Evolutionary conservation across 23 red algal species (phyloP).

Genomic region (Gracilaria vermiculophylla): DNA sequence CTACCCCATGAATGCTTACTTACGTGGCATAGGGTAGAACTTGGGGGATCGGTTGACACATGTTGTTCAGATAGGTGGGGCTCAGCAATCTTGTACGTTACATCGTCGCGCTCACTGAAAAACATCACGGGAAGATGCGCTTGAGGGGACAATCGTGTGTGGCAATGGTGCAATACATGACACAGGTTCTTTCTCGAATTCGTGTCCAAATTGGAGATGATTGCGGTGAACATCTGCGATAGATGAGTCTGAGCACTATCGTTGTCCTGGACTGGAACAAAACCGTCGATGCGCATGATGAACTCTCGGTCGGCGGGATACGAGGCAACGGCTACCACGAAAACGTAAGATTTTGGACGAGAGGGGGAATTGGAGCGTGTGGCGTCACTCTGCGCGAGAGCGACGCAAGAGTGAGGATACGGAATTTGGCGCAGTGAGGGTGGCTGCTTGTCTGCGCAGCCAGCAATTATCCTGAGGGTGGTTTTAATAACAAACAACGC

Average conservation of each 20-base stretch:
- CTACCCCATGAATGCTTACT: neutral
- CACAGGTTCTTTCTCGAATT: neutral
- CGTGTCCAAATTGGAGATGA: slow-evolving; percentile 15
- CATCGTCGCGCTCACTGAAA: slow-evolving; percentile 26
- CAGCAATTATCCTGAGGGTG: neutral
- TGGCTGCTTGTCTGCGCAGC: neutral
- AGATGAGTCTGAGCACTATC: slow-evolving; percentile 20
- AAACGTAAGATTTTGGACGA: no score
- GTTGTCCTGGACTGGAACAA: neutral
- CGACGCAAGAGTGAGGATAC: no score
- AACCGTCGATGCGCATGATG: neutral
- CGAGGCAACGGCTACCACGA: neutral
- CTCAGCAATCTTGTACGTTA: neutral
- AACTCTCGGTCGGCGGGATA: neutral
- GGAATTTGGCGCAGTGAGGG: no score
- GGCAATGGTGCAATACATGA: slow-evolving; percentile 35
- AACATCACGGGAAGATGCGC: slow-evolving; percentile 31
- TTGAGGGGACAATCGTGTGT: slow-evolving; percentile 7
- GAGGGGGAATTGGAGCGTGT: no score
- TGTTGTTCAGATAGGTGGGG: neutral
- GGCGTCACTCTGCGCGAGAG: no score
- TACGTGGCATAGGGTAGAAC: neutral
- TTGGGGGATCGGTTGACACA: neutral
- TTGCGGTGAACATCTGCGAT: slow-evolving; percentile 29
- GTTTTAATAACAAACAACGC: neutral